phyloP scores from a whole-genome alignment of 2,329 filamentous ascomycete species.

The Parascedosporium putredinis region DNA sequence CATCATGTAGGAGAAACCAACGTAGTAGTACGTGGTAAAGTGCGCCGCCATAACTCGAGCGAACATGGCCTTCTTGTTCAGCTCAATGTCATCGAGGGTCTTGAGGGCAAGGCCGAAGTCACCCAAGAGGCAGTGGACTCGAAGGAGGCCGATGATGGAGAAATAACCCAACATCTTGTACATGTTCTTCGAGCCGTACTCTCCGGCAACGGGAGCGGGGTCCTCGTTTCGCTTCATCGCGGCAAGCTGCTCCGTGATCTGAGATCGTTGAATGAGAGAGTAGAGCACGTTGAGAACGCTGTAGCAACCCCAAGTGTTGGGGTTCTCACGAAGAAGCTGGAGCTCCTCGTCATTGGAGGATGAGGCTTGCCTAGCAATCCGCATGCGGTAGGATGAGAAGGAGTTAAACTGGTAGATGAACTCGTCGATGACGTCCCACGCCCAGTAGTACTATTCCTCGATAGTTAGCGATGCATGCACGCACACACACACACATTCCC shows the following conservation, averaged over 20 bases:
- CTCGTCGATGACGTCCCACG: conserved; percentile 99
- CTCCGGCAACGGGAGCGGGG: conserved; percentile 74
- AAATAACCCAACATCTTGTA: conserved; percentile 99
- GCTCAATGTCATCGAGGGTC: conserved; percentile 97
- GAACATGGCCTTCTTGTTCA: conserved; percentile 99
- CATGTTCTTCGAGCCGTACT: conserved; percentile 87
- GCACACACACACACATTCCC: conserved; percentile 5
- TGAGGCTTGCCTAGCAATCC: conserved; percentile 69
- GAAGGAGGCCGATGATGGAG: conserved; percentile 92
- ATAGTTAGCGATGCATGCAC: conserved; percentile 10
- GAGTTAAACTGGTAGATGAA: conserved; percentile 99
- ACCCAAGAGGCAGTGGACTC: conserved; percentile 90
- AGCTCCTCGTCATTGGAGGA: conserved; percentile 77
- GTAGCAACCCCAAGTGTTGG: conserved; percentile 99
- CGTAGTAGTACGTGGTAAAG: conserved; percentile 99
- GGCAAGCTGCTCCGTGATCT: conserved; percentile 94
- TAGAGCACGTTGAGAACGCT: conserved; percentile 98
- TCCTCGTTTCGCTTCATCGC: conserved; percentile 95
- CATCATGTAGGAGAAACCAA: conserved; percentile 99
- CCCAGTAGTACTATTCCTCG: conserved; percentile 86
- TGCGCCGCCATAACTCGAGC: conserved; percentile 98
- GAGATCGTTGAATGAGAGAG: conserved; percentile 94
- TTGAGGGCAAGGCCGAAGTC: conserved; percentile 98
- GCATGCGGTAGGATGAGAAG: conserved; percentile 93
- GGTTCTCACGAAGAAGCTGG: conserved; percentile 84